Evolutionary conservation across 371 early-diverging fungal species (phyloP), one percentile per base, ranked within the genome.

Genomic region (Vairimorpha necatrix): DNA sequence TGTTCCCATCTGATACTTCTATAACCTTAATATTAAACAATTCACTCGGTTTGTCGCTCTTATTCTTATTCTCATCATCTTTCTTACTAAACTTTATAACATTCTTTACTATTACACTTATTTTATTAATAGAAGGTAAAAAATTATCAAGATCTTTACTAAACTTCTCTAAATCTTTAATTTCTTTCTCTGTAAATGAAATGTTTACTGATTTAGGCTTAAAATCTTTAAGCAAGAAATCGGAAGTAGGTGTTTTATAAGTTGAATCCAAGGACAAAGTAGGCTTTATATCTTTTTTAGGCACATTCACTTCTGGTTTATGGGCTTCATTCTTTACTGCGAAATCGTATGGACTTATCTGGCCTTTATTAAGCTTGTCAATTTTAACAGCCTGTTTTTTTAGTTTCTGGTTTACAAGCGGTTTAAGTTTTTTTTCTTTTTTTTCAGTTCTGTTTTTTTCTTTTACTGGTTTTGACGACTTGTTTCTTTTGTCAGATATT

Each of bases 21-120:
- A 60, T 60, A 2, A 60, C 60, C 22, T 60, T 60, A 14, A 60
- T 60, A 30, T 60, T 60, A 33, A 60, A 60, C 2, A 60, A 33
- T 32, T 60, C 60, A 32, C 60, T 60, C 14, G 60, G 32, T 20
- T 60, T 60, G n/a, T 50, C 22, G 4, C 3, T 50, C n/a, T 26
- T 32, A 60, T 60, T 60, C 30, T 60, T 33, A 2, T 6, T 30
- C 7, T 26, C 60, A 30, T 26, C 32, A 7, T 60, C 22, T 32
- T 32, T 11, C 16, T 60, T 60, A 26, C 32, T 26, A 9, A 20
- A 2, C n/a, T 60, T 60, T 18, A 60, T 26, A 14, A 60, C 32
- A 60, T 60, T 60, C 13, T 60, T 60, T 18, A 32, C 34, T 9
- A 60, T 33, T 14, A 33, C 28, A 32, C 16, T 26, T 26, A 26